phyloP scores from a whole-genome alignment of 2,329 filamentous ascomycete species.

The Colletotrichum orchidophilum region DNA sequence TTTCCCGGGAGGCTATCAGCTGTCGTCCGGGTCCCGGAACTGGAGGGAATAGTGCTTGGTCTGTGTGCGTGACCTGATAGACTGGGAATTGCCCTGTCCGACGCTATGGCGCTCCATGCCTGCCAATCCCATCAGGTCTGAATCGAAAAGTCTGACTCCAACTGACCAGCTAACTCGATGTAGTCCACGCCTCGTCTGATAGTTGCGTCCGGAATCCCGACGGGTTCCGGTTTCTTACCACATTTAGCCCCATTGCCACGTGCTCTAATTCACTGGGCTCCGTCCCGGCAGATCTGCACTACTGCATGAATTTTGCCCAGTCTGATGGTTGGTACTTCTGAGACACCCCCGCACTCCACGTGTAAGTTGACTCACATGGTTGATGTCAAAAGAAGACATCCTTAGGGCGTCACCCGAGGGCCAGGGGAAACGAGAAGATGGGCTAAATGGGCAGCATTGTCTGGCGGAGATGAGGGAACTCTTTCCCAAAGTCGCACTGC shows the following conservation, averaged over 20 bases:
- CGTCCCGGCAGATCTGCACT: background rate
- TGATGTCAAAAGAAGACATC: constrained; percentile 12
- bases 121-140: background rate
- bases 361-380: constrained; percentile 3
- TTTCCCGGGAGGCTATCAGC: background rate
- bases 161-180: background rate
- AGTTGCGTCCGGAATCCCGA: background rate
- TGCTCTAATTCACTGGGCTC: background rate
- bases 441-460: background rate
- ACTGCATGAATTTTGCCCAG: constrained; percentile 8
- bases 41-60: background rate
- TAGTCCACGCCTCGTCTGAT: background rate
- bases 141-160: constrained; percentile 22
- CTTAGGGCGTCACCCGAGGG: background rate
- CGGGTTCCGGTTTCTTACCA: background rate
- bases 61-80: background rate
- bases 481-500: background rate
- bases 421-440: background rate
- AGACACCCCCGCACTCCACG: constrained; percentile 3
- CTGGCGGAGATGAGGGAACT: background rate
- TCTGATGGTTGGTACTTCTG: background rate
- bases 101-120: too few relatives aligned
- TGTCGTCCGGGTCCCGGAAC: background rate
- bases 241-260: background rate
- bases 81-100: background rate